Conservation (phyloP, 139 green algal species). For the Zygnema cylindricum region DNA sequence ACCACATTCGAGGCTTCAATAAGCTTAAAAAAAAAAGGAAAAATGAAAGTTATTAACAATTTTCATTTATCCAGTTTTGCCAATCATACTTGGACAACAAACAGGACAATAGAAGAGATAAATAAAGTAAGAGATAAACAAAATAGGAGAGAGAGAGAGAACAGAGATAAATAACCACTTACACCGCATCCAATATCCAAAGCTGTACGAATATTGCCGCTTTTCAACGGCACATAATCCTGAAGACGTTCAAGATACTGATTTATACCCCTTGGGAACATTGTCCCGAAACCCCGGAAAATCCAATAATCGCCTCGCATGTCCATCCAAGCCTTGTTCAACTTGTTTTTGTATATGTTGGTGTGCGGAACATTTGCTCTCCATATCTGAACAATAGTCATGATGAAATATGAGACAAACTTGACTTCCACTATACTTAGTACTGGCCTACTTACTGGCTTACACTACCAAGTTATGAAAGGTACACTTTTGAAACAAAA, state of each 20-base stretch:
- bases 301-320: background rate
- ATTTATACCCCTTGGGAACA: slow-evolving; percentile 40
- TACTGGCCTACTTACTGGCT: too few relatives aligned
- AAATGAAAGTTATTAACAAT: too few relatives aligned
- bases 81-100: too few relatives aligned
- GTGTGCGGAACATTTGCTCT: slow-evolving; percentile 39
- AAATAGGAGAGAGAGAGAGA: too few relatives aligned
- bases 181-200: slow-evolving; percentile 44
- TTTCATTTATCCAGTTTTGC: too few relatives aligned
- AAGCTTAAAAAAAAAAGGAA: too few relatives aligned
- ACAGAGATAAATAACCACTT: slow-evolving; percentile 9
- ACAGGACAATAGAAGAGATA: too few relatives aligned
- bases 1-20: too few relatives aligned
- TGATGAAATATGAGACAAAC: background rate
- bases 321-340: slow-evolving; percentile 42
- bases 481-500: too few relatives aligned
- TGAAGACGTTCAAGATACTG: slow-evolving; percentile 27
- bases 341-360: slow-evolving; percentile 16
- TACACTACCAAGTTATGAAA: too few relatives aligned
- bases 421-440: background rate
- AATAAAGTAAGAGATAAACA: too few relatives aligned
- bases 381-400: slow-evolving; percentile 33
- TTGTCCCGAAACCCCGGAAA: slow-evolving; percentile 23
- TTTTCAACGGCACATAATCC: slow-evolving; percentile 34
- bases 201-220: slow-evolving; percentile 18